Evolutionary conservation across 2,329 filamentous ascomycete genomes (phyloP).

Genomic region (Venturia oleaginea): DNA sequence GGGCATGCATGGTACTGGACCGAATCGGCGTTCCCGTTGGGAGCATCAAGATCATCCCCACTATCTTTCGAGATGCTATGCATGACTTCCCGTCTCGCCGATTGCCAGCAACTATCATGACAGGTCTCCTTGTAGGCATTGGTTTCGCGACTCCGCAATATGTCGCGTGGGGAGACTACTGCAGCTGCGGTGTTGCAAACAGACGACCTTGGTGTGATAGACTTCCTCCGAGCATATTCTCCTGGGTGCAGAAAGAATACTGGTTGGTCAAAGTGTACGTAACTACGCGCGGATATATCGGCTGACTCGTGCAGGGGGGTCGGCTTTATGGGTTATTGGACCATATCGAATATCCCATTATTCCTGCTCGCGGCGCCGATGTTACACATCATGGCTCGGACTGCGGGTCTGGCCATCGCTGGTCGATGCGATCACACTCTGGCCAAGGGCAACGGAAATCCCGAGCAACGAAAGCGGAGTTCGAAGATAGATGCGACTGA

Average conservation of each 20-base stretch:
- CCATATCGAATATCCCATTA: slow-evolving; percentile 70
- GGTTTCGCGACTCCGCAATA: slow-evolving; percentile 66
- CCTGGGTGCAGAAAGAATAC: slow-evolving; percentile 80
- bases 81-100: slow-evolving; percentile 37
- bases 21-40: neutral
- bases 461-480: neutral
- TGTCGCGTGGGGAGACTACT: slow-evolving; percentile 62
- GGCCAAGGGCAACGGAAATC: neutral
- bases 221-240: slow-evolving; percentile 76
- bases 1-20: slow-evolving; percentile 31
- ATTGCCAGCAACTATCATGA: slow-evolving; percentile 51
- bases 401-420: slow-evolving; percentile 33
- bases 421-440: neutral
- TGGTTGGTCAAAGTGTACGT: slow-evolving; percentile 52
- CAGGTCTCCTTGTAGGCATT: slow-evolving; percentile 57
- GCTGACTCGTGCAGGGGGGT: slow-evolving; percentile 56
- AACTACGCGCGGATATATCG: slow-evolving; percentile 7
- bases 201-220: slow-evolving; percentile 63
- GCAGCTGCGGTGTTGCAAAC: slow-evolving; percentile 18
- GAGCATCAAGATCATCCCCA: neutral
- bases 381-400: slow-evolving; percentile 57
- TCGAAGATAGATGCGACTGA: neutral
- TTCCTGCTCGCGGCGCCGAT: slow-evolving; percentile 78
- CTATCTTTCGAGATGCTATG: slow-evolving; percentile 20
- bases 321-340: slow-evolving; percentile 89